Conservation (phyloP, 805 yeast species). For the Metschnikowia similis region DNA sequence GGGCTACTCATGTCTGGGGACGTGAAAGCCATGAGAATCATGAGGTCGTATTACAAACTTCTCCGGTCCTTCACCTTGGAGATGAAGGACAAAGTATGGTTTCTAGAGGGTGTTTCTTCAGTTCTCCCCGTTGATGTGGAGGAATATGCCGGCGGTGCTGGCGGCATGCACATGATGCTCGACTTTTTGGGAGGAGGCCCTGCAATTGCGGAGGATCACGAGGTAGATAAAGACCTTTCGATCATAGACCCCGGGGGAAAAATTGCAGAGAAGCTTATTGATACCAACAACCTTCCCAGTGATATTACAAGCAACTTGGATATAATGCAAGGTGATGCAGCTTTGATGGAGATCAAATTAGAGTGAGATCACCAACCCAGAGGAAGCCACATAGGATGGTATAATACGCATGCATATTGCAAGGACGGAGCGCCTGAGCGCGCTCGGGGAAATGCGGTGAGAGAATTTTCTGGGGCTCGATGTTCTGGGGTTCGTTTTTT, state of each 20-base stretch:
- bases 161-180: slow-evolving; percentile 90
- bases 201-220: slow-evolving; percentile 34
- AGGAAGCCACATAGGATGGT: background rate
- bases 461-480: background rate
- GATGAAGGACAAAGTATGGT: slow-evolving; percentile 90
- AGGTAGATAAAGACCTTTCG: slow-evolving; percentile 36
- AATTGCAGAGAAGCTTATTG: slow-evolving; percentile 45
- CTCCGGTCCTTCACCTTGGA: slow-evolving; percentile 78
- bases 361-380: background rate
- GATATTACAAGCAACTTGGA: slow-evolving; percentile 49
- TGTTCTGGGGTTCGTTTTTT: no score
- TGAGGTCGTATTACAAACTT: slow-evolving; percentile 81
- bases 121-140: slow-evolving; percentile 91
- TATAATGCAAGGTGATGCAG: slow-evolving; percentile 46
- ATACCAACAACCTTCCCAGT: slow-evolving; percentile 55
- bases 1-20: slow-evolving; percentile 81
- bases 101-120: slow-evolving; percentile 75
- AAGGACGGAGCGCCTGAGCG: background rate
- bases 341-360: slow-evolving; percentile 33
- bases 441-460: slow-evolving; percentile 3
- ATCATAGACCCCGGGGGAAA: slow-evolving; percentile 43
- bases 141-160: slow-evolving; percentile 79
- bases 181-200: slow-evolving; percentile 75
- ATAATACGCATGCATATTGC: background rate
- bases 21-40: slow-evolving; percentile 80